These are phyloP conservation scores for Exophiala oligosperma DNA, from an alignment of 2,329 filamentous ascomycete species.

Conservation along the genomic window DNA sequence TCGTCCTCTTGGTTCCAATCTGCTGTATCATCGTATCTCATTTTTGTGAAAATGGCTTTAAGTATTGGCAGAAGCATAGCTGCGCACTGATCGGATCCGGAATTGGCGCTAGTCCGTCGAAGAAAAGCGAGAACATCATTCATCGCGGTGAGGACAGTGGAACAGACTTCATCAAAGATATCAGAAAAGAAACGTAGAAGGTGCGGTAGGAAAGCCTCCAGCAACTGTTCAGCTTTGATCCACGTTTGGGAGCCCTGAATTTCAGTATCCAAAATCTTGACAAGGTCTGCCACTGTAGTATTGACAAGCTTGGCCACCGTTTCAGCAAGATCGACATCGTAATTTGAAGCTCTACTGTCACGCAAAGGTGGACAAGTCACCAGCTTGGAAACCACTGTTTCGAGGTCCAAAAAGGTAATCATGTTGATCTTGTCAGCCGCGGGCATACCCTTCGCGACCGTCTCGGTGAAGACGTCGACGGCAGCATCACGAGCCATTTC, in stretches of 20 bases:
- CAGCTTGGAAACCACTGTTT: slow-evolving; percentile 81
- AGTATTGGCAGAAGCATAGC: slow-evolving; percentile 83
- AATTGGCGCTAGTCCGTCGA: slow-evolving; percentile 68
- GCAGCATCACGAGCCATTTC: slow-evolving; percentile 87
- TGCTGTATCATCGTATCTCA: slow-evolving; percentile 95
- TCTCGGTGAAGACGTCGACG: slow-evolving; percentile 92
- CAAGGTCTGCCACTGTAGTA: slow-evolving; percentile 80
- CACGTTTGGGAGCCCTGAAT: slow-evolving; percentile 61
- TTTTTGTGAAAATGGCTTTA: slow-evolving; percentile 89
- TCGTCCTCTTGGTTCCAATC: slow-evolving; percentile 93
- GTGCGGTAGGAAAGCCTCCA: slow-evolving; percentile 81
- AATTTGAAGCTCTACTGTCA: slow-evolving; percentile 78
- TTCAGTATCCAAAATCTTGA: slow-evolving; percentile 77
- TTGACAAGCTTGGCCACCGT: slow-evolving; percentile 95
- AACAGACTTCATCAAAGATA: slow-evolving; percentile 97
- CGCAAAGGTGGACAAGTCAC: slow-evolving; percentile 78
- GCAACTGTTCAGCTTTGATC: slow-evolving; percentile 74
- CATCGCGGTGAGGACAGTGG: slow-evolving; percentile 87
- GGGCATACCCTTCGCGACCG: slow-evolving; percentile 97
- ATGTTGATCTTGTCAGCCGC: slow-evolving; percentile 89
- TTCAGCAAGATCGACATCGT: slow-evolving; percentile 94
- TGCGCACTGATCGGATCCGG: slow-evolving; percentile 72
- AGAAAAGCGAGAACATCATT: slow-evolving; percentile 91
- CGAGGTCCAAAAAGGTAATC: slow-evolving; percentile 85
- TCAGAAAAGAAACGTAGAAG: slow-evolving; percentile 94